Conservation (phyloP, 129 eudicot genomes). For the Apium graveolens region DNA sequence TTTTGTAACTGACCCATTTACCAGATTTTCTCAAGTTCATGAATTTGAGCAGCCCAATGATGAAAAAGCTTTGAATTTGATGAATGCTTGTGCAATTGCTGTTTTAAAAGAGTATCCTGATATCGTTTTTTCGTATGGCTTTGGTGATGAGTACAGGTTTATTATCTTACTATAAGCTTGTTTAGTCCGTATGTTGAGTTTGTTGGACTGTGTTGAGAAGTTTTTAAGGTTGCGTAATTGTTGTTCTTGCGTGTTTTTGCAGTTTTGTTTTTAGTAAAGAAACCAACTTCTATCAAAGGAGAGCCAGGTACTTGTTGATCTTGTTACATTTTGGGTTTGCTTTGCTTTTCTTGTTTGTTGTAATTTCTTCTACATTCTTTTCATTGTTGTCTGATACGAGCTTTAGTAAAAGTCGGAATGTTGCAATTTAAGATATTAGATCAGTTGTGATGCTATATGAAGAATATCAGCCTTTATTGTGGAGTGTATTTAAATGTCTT, state of each 20-base stretch:
- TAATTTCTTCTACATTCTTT: not conserved
- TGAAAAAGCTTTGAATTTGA: slow-evolving; percentile 48
- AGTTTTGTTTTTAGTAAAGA: slow-evolving; percentile 72
- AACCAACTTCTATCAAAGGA: slow-evolving; percentile 73
- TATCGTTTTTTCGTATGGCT: slow-evolving; percentile 67
- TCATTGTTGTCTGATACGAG: not conserved
- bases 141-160: slow-evolving; percentile 66
- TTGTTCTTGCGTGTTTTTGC: slow-evolving; percentile 10
- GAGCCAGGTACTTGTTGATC: slow-evolving; percentile 42
- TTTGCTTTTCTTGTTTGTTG: not conserved
- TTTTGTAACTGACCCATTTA: not conserved
- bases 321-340: not conserved
- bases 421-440: too few relatives aligned
- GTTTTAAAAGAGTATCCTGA: slow-evolving; percentile 70
- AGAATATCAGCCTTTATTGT: not conserved
- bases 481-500: too few relatives aligned
- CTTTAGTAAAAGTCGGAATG: too few relatives aligned
- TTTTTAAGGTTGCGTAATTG: not conserved
- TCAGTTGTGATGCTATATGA: not conserved
- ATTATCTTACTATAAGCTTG: not conserved
- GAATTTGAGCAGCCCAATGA: slow-evolving; percentile 69
- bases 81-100: slow-evolving; percentile 67
- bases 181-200: not conserved
- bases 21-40: slow-evolving; percentile 60
- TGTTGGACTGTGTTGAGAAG: not conserved